Evolutionary conservation across 2,329 filamentous ascomycete genomes (phyloP).

Genomic region (Colletotrichum zoysiae): DNA sequence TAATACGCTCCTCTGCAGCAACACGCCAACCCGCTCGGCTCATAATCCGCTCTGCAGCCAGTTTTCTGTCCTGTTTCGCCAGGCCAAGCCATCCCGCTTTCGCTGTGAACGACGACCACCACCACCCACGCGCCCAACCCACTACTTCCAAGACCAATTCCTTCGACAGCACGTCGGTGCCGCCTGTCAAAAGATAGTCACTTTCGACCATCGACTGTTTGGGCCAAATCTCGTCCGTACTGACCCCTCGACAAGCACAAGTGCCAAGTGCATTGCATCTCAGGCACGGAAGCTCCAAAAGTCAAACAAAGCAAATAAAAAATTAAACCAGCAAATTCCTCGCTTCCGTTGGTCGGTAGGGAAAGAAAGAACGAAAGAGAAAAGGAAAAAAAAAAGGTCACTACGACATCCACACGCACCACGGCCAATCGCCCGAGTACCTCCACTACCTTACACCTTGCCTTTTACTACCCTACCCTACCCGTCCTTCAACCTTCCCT

Average conservation of each 20-base stretch:
- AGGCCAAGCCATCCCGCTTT: conserved; percentile 26
- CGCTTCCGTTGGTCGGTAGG: conserved; percentile 58
- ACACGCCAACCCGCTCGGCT: conserved; percentile 32
- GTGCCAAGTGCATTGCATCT: conserved; percentile 49
- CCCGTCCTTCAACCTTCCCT: conserved; percentile 21
- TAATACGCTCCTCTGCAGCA: conserved; percentile 29
- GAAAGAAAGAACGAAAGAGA: no score
- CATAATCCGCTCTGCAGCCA: conserved; percentile 33
- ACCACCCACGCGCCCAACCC: conserved; percentile 14
- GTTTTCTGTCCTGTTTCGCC: conserved; percentile 22
- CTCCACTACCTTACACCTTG: conserved; percentile 22
- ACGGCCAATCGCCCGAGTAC: conserved; percentile 21
- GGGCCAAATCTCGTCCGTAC: conserved; percentile 23
- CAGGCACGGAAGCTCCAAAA: conserved; percentile 47
- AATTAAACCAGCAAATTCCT: conserved; percentile 55
- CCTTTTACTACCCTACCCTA: background rate
- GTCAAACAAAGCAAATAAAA: conserved; percentile 54
- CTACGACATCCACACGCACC: conserved; percentile 3
- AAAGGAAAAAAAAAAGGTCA: conserved; percentile 3
- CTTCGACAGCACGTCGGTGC: conserved; percentile 21
- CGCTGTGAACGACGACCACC: conserved; percentile 16
- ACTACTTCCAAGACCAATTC: conserved; percentile 14
- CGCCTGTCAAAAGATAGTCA: conserved; percentile 38
- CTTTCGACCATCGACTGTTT: conserved; percentile 29
- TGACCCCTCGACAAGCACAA: conserved; percentile 37